Evolutionary conservation across 1,139 yeast genomes (phyloP).

Genomic region (Scheffersomyces segobiensis): DNA sequence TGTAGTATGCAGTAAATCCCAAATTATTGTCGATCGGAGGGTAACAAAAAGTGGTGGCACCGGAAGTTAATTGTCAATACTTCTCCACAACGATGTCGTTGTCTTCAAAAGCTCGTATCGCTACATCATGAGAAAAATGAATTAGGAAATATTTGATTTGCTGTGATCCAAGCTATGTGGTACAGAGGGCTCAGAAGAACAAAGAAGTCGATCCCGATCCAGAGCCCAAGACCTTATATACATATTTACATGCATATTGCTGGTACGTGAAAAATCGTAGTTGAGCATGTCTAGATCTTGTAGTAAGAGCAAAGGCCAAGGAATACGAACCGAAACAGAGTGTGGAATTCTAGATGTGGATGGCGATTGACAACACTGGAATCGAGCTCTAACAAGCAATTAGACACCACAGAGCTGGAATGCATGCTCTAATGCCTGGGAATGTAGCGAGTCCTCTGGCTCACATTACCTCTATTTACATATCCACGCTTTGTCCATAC

Average conservation of each 20-base stretch:
- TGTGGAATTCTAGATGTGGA: not conserved
- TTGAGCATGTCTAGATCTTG: not conserved
- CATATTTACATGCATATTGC: not conserved
- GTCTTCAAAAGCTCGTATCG: no score
- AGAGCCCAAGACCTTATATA: not conserved
- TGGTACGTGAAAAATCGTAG: not conserved
- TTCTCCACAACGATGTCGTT: no score
- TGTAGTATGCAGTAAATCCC: not conserved
- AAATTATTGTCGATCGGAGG: no score
- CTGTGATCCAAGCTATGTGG: not conserved
- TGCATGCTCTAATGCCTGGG: not conserved
- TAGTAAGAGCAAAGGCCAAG: not conserved
- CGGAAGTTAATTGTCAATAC: no score
- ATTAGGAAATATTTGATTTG: not conserved
- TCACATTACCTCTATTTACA: not conserved
- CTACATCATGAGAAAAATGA: no score
- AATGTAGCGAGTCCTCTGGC: not conserved
- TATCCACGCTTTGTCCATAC: not conserved
- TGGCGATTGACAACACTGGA: not conserved
- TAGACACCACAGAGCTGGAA: not conserved
- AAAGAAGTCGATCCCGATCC: not conserved
- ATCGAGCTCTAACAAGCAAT: not conserved
- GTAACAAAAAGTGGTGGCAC: not conserved
- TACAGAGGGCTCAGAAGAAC: no score
- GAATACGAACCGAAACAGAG: not conserved